Conservation (phyloP, 352 stramenopile species). For the Discostella stelligera region DNA sequence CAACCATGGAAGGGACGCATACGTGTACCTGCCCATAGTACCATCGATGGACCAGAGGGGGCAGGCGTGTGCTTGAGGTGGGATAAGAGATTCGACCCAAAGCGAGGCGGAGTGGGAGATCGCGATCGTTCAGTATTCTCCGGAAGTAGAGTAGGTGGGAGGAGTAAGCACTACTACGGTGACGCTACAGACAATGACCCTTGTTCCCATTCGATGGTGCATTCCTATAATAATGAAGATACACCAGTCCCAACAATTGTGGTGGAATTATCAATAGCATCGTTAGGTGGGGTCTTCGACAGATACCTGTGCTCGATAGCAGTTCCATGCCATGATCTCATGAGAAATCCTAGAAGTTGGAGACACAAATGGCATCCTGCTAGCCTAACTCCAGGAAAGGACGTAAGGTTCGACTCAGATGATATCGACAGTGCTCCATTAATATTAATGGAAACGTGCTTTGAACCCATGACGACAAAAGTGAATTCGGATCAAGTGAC, state of each 20-base stretch:
- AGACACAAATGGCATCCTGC: constrained; percentile 59
- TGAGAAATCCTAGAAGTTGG: constrained; percentile 59
- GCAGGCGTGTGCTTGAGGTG: constrained; percentile 70
- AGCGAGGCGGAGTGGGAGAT: constrained; percentile 2
- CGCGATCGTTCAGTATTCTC: background rate
- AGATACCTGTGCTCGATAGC: constrained; percentile 64
- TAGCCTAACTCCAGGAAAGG: constrained; percentile 25
- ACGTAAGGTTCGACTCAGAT: constrained; percentile 10
- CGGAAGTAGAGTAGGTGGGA: constrained; percentile 11
- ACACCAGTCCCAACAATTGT: constrained; percentile 74
- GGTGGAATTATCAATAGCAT: constrained; percentile 57
- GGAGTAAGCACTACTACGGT: constrained; percentile 32
- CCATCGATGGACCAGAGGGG: constrained; percentile 39
- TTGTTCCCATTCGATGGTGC: constrained; percentile 68
- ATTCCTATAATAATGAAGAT: constrained; percentile 74
- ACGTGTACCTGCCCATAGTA: constrained; percentile 39
- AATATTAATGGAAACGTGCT: constrained; percentile 56
- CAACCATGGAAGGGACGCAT: constrained; percentile 77
- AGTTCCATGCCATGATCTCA: constrained; percentile 57
- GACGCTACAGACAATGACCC: constrained; percentile 25
- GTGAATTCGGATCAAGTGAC: constrained; percentile 1
- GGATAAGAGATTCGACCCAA: constrained; percentile 39
- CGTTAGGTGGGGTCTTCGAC: constrained; percentile 65
- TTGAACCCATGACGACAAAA: constrained; percentile 48
- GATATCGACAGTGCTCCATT: constrained; percentile 28